Conservation (phyloP, 2,329 filamentous ascomycete genomes). For the Hymenoscyphus albidus region DNA sequence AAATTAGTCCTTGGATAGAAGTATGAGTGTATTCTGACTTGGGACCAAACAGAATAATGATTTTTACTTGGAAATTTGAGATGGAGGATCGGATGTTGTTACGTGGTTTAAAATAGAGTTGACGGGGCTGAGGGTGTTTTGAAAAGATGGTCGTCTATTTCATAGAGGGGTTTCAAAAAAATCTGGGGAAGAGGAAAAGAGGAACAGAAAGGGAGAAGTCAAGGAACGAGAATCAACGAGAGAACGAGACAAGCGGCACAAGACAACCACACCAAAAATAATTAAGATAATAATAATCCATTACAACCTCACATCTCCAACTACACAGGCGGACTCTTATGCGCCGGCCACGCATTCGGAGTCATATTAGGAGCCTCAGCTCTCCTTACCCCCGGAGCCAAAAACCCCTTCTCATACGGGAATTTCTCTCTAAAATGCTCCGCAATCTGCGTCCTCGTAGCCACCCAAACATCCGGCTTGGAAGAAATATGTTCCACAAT, state of each 20-base stretch:
- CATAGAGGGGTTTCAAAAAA: too few relatives aligned
- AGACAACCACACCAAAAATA: background rate
- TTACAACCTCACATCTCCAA: background rate
- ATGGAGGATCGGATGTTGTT: too few relatives aligned
- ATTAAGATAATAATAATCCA: background rate
- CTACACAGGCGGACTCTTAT: constrained; percentile 24
- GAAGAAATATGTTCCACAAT: constrained; percentile 50
- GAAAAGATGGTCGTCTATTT: too few relatives aligned
- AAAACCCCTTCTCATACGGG: constrained; percentile 23
- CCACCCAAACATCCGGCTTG: constrained; percentile 53
- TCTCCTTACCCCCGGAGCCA: constrained; percentile 28
- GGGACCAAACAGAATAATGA: too few relatives aligned
- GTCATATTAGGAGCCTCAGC: constrained; percentile 19
- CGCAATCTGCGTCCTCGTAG: constrained; percentile 50
- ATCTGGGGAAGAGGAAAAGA: too few relatives aligned
- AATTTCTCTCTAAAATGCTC: constrained; percentile 41
- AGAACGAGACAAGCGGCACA: background rate
- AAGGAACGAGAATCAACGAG: background rate
- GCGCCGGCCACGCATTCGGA: constrained; percentile 25
- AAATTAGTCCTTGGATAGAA: background rate
- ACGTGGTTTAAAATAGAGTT: too few relatives aligned
- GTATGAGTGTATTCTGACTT: background rate
- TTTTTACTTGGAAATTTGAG: too few relatives aligned
- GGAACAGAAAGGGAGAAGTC: too few relatives aligned
- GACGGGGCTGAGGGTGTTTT: too few relatives aligned